These are phyloP conservation scores for Chloris gayana DNA, from an alignment of 176 grass and related monocot species.

Conservation along the genomic window DNA sequence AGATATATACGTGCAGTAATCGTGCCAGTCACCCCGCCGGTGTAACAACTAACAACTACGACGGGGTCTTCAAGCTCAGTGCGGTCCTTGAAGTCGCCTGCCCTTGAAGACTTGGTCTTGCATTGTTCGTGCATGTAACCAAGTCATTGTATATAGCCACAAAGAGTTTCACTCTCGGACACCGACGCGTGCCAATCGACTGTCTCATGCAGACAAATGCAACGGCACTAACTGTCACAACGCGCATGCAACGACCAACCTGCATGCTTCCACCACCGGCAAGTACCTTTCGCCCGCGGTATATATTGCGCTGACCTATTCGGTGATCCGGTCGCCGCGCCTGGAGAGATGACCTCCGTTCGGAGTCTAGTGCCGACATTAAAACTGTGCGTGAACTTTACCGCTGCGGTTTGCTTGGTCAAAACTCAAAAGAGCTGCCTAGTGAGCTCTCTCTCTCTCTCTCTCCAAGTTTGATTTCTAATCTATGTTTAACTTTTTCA, in stretches of 20 bases:
- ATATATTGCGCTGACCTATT: neutral
- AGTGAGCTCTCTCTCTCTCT: neutral
- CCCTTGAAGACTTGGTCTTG: neutral
- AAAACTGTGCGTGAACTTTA: constrained; percentile 1
- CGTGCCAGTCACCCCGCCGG: neutral
- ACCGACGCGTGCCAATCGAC: constrained; percentile 26
- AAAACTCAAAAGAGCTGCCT: neutral
- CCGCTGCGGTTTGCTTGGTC: neutral
- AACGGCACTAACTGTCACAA: constrained; percentile 31
- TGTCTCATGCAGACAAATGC: constrained; percentile 28
- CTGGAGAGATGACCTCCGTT: neutral
- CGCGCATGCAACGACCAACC: constrained; percentile 30
- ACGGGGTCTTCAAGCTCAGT: too few species aligned
- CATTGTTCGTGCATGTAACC: neutral
- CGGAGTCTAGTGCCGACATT: constrained; percentile 46
- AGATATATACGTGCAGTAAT: neutral
- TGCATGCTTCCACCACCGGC: constrained; percentile 28
- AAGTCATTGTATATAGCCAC: neutral
- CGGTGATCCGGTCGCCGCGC: neutral
- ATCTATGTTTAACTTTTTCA: neutral
- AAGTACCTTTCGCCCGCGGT: constrained; percentile 32
- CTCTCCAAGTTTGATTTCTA: neutral
- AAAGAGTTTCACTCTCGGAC: neutral
- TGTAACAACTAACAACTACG: too few species aligned
- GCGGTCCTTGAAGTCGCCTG: neutral